A percentile compares a stretch with the other conserved stretches of the same genome.
Conservation (phyloP, 306 rosid genomes). For the Vigna hirtella region DNA sequence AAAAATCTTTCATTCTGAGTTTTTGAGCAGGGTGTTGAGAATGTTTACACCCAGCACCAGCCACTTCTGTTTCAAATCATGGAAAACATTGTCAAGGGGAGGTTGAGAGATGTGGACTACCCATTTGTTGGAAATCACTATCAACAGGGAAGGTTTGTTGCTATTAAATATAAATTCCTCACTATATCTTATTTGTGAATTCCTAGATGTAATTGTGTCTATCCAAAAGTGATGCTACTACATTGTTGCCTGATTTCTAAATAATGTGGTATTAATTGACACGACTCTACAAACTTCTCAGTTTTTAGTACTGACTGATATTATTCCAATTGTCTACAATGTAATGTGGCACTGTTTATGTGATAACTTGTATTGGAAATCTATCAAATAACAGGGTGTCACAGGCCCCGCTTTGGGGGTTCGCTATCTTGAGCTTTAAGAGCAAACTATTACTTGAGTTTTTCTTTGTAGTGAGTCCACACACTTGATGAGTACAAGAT, state of each 20-base stretch:
- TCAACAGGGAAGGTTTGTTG: conserved; percentile 95
- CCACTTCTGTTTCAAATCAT: conserved; percentile 87
- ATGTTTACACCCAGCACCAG: conserved; percentile 94
- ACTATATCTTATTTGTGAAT: conserved; percentile 31
- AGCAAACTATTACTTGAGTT: not conserved
- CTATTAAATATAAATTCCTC: conserved; percentile 35
- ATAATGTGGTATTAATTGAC: conserved; percentile 21
- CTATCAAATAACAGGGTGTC: conserved; percentile 5
- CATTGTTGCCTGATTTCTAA: conserved; percentile 20
- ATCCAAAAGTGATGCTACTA: not conserved
- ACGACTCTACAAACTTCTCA: not conserved
- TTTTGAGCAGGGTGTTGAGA: conserved; percentile 82
- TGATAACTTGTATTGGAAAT: conserved; percentile 18
- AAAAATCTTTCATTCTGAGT: conserved; percentile 30
- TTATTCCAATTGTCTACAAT: conserved; percentile 7
- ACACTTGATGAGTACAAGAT: conserved; percentile 8
- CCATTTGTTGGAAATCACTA: conserved; percentile 89
- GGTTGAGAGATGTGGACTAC: conserved; percentile 92
- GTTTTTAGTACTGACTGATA: not conserved
- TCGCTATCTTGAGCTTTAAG: conserved; percentile 7
- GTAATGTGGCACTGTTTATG: not conserved
- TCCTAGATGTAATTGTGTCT: conserved; percentile 30
- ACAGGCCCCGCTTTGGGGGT: conserved; percentile 3
- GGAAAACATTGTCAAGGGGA: conserved; percentile 93
- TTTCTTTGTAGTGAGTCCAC: conserved; percentile 15